These are phyloP conservation scores for Magnaporthiopsis incrustans DNA, from an alignment of 2,329 filamentous ascomycete species.

Conservation along the genomic window DNA sequence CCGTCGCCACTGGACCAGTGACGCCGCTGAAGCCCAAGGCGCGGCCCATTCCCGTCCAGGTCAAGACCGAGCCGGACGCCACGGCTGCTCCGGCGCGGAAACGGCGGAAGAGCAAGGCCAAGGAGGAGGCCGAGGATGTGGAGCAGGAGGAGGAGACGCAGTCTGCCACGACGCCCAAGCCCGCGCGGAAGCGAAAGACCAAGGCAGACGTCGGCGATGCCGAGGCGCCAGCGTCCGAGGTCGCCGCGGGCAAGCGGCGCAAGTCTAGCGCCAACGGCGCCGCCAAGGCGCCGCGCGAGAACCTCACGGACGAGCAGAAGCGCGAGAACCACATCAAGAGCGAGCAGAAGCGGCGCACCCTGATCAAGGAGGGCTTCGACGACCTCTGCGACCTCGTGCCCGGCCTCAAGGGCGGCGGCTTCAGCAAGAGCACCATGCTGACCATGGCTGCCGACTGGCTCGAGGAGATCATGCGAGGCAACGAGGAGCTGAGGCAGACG, in stretches of 20 bases:
- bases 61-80: constrained; percentile 27
- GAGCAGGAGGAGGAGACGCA: constrained; percentile 31
- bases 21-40: constrained; percentile 16
- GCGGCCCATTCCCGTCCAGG: constrained; percentile 17
- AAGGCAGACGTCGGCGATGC: constrained; percentile 31
- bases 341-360: constrained; percentile 75
- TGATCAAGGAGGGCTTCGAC: constrained; percentile 77
- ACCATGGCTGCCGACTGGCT: constrained; percentile 70
- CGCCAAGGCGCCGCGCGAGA: constrained; percentile 52
- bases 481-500: constrained; percentile 44
- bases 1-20: constrained; percentile 25
- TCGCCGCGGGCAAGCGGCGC: constrained; percentile 33
- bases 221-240: constrained; percentile 25
- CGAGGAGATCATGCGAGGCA: constrained; percentile 63
- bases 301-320: constrained; percentile 75
- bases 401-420: constrained; percentile 61
- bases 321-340: constrained; percentile 80
- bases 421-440: constrained; percentile 77
- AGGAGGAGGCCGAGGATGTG: constrained; percentile 30
- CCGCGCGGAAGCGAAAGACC: constrained; percentile 38
- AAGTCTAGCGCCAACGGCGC: constrained; percentile 35
- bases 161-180: constrained; percentile 22
- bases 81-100: constrained; percentile 39
- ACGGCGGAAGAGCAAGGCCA: constrained; percentile 46
- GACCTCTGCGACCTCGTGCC: constrained; percentile 73